Evolutionary conservation across 75 land plant genomes (phyloP), one percentile per base, ranked within the genome.

Genomic region (Azolla pinnata): DNA sequence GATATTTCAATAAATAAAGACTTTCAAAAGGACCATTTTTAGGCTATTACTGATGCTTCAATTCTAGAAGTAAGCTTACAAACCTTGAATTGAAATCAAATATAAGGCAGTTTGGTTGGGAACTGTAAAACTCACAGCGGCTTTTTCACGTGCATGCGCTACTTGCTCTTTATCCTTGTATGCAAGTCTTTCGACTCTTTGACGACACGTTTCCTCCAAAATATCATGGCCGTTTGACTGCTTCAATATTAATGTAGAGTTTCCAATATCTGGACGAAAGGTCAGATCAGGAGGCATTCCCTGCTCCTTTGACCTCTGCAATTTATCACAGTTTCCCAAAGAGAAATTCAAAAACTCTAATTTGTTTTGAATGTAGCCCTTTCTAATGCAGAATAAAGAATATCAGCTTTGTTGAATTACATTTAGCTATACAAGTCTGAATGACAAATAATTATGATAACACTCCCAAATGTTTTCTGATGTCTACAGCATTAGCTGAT

Each of bases 181-280:
- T 35, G 69, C 71, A 44, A 73, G 75, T 24, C 75, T 66, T 33
- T 67, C 57, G 14, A 73, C 18, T 57, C 71, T 54, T 45, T 67
- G 60, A 9, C 14, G 55, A 23, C 31, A 31, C 16, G 70, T 66
- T 44, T 73, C 70, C 47, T 57, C 56, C 27, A 52, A 52, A 26
- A 58, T 35, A 20, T 65, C 74, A 10, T 29, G 50, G 28, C 62
- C 24, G 20, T 59, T 44, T 29, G 75, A 54, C 48, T 32, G 44
- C 42, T 61, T 69, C 26, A 73, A 51, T 29, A 67, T 67, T 10
- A 38, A 4, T 18, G 53, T 55, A 18, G 75, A 60, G 33, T 67
- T 73, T 24, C 70, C 70, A 56, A 67, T 73, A 29, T 73, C 31
- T 50, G 75, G 75, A 26, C 45, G 60, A 54, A 73, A 73, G 18